Percentiles rank a stretch among this genome's conserved stretches.
phyloP scores from a whole-genome alignment of 768 basidiomycete species.

The Lactarius sanguifluus region DNA sequence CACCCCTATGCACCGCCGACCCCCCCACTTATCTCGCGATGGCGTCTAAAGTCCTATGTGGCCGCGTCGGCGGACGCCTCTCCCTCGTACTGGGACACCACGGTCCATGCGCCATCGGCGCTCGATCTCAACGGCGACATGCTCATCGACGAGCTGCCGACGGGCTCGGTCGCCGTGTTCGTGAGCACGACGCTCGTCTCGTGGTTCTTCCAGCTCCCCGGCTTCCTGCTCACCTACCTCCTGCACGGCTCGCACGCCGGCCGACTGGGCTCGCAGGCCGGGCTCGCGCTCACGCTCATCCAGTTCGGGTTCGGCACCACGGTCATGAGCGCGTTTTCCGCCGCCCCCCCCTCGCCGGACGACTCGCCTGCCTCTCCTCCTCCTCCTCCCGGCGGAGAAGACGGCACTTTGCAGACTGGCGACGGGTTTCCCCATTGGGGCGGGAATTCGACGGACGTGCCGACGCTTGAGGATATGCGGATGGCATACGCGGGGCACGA shows the following conservation, averaged over 20 bases:
- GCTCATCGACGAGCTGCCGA: conserved; percentile 89
- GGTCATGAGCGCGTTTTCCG: conserved; percentile 34
- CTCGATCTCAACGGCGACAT: conserved; percentile 57
- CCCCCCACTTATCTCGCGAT: not conserved
- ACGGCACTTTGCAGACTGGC: not conserved
- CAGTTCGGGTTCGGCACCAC: conserved; percentile 83
- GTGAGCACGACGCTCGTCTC: conserved; percentile 79
- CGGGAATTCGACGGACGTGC: conserved; percentile 18
- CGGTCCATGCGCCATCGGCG: conserved; percentile 74
- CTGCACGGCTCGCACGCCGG: conserved; percentile 90
- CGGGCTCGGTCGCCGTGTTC: conserved; percentile 76
- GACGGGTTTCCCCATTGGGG: conserved; percentile 16
- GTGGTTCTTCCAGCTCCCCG: conserved; percentile 96
- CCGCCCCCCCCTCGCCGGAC: conserved; percentile 13
- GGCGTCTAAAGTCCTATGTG: conserved; percentile 65
- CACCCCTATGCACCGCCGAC: not conserved
- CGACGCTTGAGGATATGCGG: conserved; percentile 13
- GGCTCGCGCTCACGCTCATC: conserved; percentile 92
- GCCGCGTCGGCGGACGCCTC: conserved; percentile 87
- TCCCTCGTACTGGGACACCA: conserved; percentile 97
- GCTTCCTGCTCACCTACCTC: conserved; percentile 89
- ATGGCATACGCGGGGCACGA: conserved; percentile 57
- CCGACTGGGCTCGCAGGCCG: conserved; percentile 90
- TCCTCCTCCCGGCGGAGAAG: not conserved
- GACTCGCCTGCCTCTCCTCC: too few relatives aligned